Percentiles rank a stretch among this genome's conserved stretches.
Evolutionary conservation across 2,329 filamentous ascomycete genomes (phyloP).

Genomic region (Trichoderma breve): DNA sequence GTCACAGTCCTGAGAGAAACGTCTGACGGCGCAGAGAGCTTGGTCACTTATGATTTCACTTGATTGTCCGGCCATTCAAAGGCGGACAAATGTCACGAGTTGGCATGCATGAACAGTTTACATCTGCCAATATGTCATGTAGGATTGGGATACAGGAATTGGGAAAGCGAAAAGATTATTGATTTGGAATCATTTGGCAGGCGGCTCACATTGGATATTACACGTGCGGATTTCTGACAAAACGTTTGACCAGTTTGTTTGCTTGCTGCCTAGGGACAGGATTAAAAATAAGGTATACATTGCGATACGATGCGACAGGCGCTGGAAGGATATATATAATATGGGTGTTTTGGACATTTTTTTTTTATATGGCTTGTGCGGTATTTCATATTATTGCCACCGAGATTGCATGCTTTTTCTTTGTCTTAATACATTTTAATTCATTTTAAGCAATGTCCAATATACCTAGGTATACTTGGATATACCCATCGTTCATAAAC

Average conservation of each 20-base stretch:
- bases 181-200: neutral
- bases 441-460: neutral
- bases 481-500: neutral
- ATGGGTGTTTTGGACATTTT: neutral
- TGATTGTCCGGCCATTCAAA: slow-evolving; percentile 20
- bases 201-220: neutral
- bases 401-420: neutral
- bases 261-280: neutral
- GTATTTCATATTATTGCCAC: neutral
- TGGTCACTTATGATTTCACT: slow-evolving; percentile 90
- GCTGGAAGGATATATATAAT: neutral
- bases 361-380: neutral
- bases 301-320: neutral
- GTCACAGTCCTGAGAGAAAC: slow-evolving; percentile 81
- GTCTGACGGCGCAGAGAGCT: slow-evolving; percentile 62
- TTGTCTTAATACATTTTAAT: neutral
- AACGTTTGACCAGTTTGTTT: neutral
- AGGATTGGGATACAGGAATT: neutral
- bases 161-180: neutral
- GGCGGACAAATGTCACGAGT: neutral
- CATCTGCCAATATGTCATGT: neutral
- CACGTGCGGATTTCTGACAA: neutral
- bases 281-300: neutral
- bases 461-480: neutral
- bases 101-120: neutral